These are phyloP conservation scores for Melampsora americana DNA, from an alignment of 1,284 basidiomycete genomes.

Conservation along the genomic window DNA sequence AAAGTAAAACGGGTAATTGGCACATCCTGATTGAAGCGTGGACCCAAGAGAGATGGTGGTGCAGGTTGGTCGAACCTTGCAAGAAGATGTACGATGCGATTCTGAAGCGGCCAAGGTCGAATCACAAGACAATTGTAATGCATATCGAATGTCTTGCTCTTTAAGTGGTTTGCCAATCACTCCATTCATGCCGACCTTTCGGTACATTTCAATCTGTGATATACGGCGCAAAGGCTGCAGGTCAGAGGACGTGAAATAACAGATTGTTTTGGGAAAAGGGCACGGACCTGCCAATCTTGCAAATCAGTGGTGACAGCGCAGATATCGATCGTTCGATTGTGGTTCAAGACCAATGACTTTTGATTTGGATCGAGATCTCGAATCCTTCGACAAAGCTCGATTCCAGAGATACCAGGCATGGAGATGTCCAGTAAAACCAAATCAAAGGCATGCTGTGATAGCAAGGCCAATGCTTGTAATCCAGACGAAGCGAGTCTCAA, in stretches of 20 bases:
- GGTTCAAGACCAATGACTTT: not conserved
- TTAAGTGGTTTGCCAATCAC: slow-evolving; percentile 40
- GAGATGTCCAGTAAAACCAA: slow-evolving; percentile 38
- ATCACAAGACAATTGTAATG: slow-evolving; percentile 5
- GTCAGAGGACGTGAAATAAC: not conserved
- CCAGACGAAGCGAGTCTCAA: slow-evolving; percentile 20
- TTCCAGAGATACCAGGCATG: slow-evolving; percentile 24
- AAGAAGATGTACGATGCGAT: no score
- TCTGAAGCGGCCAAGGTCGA: no score
- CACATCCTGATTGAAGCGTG: no score
- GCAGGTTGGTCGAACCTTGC: no score
- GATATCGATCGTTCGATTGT: slow-evolving; percentile 15
- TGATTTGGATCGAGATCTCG: not conserved
- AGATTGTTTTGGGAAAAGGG: not conserved
- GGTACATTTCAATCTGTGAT: slow-evolving; percentile 23
- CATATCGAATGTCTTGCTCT: slow-evolving; percentile 21
- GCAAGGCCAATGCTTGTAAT: slow-evolving; percentile 9
- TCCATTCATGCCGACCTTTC: slow-evolving; percentile 21
- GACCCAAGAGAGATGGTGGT: no score
- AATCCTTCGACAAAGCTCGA: slow-evolving; percentile 21
- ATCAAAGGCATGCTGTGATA: slow-evolving; percentile 15
- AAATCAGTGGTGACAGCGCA: slow-evolving; percentile 39
- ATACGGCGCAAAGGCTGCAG: not conserved
- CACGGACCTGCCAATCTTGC: slow-evolving; percentile 34
- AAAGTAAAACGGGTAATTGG: no score